Evolutionary conservation across 306 rosid genomes (phyloP).

Genomic region (Malus sieversii): DNA sequence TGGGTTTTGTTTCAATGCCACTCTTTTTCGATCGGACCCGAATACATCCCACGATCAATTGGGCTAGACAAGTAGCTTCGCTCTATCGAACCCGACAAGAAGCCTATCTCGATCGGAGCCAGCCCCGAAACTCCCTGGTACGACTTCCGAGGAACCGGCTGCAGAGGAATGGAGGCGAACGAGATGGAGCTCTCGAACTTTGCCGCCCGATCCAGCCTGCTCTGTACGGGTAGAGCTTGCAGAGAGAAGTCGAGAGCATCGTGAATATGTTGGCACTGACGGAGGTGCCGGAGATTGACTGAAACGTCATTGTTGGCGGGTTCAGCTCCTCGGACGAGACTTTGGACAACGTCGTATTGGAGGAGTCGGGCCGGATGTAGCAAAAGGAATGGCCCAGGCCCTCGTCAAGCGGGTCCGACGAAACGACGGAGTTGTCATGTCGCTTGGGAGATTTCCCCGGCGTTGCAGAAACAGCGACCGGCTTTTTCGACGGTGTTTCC

Average conservation of each 20-base stretch:
- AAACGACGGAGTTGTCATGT: constrained; percentile 11
- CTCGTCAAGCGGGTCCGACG: constrained; percentile 23
- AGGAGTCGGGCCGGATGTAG: constrained; percentile 47
- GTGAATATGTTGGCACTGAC: constrained; percentile 72
- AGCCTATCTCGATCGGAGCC: constrained; percentile 36
- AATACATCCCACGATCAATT: constrained; percentile 21
- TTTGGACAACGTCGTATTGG: constrained; percentile 7
- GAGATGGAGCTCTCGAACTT: constrained; percentile 61
- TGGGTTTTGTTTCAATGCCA: constrained; percentile 1
- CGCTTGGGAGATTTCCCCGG: constrained; percentile 51
- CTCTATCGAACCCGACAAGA: constrained; percentile 38
- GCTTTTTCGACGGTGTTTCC: constrained; percentile 53
- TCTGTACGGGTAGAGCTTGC: constrained; percentile 28
- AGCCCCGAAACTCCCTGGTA: constrained; percentile 8
- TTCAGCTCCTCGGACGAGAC: constrained; percentile 7
- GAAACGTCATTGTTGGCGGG: constrained; percentile 33
- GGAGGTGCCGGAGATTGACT: constrained; percentile 65
- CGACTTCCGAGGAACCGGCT: constrained; percentile 32
- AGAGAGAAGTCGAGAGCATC: constrained; percentile 46
- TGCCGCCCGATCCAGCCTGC: constrained; percentile 44
- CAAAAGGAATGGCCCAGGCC: constrained; percentile 50
- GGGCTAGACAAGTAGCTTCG: constrained; percentile 26
- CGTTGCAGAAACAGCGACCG: constrained; percentile 36
- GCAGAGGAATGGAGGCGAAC: constrained; percentile 53
- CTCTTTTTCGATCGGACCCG: constrained; percentile 23